Conservation (phyloP, 768 basidiomycete genomes). For the Clavaria fumosa region DNA sequence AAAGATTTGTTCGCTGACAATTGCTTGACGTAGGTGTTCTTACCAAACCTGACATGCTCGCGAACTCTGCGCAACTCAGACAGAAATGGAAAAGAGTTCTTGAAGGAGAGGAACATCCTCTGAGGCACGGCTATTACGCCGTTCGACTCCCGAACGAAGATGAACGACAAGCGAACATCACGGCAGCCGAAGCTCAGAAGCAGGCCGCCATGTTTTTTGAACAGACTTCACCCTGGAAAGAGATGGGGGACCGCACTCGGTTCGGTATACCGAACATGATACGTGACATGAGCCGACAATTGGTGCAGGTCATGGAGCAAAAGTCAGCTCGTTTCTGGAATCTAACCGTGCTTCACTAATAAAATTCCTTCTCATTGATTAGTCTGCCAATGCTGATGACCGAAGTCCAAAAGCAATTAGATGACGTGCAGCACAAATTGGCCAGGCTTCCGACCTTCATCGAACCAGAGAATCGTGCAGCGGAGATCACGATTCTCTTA, state of each 20-base stretch:
- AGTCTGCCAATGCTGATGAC: constrained; percentile 16
- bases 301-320: constrained; percentile 35
- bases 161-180: constrained; percentile 27
- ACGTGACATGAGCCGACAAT: constrained; percentile 32
- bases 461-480: not conserved
- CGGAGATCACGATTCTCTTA: not conserved
- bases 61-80: constrained; percentile 27
- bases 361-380: too few relatives aligned
- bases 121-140: constrained; percentile 49
- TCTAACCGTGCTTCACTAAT: too few relatives aligned
- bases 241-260: constrained; percentile 23
- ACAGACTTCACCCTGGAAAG: constrained; percentile 35
- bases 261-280: constrained; percentile 46
- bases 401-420: not conserved
- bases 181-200: constrained; percentile 22
- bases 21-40: constrained; percentile 34
- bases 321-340: too few relatives aligned
- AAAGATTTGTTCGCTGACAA: too few relatives aligned
- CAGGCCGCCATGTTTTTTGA: constrained; percentile 32
- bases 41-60: constrained; percentile 52
- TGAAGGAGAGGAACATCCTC: constrained; percentile 27
- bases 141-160: constrained; percentile 49
- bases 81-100: constrained; percentile 36
- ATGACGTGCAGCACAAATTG: not conserved
- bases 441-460: not conserved